phyloP scores from a whole-genome alignment of 257 asterid genomes.

The Catharanthus roseus region DNA sequence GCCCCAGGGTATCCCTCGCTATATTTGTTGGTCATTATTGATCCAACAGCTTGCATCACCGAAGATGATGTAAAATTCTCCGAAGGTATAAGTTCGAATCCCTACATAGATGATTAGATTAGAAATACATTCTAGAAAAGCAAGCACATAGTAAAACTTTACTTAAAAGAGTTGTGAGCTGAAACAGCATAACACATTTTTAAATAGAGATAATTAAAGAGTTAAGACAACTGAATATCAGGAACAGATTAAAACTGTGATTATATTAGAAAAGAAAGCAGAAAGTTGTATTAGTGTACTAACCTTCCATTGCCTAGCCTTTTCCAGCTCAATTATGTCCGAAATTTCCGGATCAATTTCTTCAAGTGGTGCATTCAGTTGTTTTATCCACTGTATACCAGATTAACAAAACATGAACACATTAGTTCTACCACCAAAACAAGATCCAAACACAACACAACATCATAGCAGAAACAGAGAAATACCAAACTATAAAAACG shows the following conservation, averaged over 20 bases:
- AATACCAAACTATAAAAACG: not conserved
- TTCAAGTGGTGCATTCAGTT: conserved; percentile 69
- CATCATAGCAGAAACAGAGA: not conserved
- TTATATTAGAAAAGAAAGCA: not conserved
- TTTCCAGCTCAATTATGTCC: conserved; percentile 86
- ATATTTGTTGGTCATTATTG: conserved; percentile 91
- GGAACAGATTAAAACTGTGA: not conserved
- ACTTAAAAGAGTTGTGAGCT: not conserved
- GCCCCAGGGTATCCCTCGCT: conserved; percentile 99
- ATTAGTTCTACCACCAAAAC: not conserved
- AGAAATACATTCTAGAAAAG: conserved; percentile 14
- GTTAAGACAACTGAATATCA: not conserved
- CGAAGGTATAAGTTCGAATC: conserved; percentile 87
- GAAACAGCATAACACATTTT: conserved; percentile 6
- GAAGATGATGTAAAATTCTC: conserved; percentile 92
- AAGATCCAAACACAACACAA: conserved; percentile 28
- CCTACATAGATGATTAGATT: conserved; percentile 27
- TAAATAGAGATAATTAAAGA: too few relatives aligned
- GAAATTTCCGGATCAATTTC: conserved; percentile 84
- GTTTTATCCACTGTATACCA: conserved; percentile 66
- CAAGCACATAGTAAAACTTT: not conserved
- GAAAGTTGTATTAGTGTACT: not conserved
- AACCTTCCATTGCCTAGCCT: conserved; percentile 98
- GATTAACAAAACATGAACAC: conserved; percentile 4
- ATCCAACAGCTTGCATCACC: conserved; percentile 98